These are phyloP conservation scores for Rhododendron simsii DNA, from an alignment of 148 eudicot species.

Conservation along the genomic window DNA sequence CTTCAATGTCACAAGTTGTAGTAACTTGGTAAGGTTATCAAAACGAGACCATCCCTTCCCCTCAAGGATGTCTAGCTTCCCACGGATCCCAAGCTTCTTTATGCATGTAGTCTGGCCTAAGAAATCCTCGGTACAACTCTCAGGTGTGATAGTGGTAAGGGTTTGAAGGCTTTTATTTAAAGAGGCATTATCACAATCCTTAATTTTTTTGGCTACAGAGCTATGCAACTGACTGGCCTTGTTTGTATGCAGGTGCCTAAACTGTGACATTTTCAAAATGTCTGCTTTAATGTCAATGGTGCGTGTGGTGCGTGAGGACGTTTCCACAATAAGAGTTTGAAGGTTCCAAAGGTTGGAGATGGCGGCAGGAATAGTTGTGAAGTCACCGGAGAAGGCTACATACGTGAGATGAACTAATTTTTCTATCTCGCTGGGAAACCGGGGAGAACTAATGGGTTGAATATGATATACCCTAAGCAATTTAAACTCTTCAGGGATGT, in stretches of 20 bases:
- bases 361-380: conserved; percentile 22
- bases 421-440: conserved; percentile 19
- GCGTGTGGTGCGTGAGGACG: conserved; percentile 20
- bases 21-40: conserved; percentile 15
- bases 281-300: conserved; percentile 30
- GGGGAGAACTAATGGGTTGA: conserved; percentile 15
- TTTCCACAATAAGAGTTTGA: conserved; percentile 28
- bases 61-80: conserved; percentile 27
- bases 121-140: neutral
- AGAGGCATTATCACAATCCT: conserved; percentile 6
- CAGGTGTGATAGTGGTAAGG: neutral
- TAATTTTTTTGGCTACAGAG: conserved; percentile 6
- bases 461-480: conserved; percentile 11
- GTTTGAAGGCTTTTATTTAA: neutral
- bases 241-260: conserved; percentile 31
- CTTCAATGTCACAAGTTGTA: conserved; percentile 19
- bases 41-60: conserved; percentile 4
- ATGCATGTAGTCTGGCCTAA: neutral
- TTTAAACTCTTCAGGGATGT: conserved; percentile 22
- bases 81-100: neutral
- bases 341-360: conserved; percentile 28
- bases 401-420: conserved; percentile 28
- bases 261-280: conserved; percentile 29
- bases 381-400: conserved; percentile 22
- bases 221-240: conserved; percentile 17